Conservation (phyloP, 2,329 filamentous ascomycete genomes). For the Lachnum nothofagi region DNA sequence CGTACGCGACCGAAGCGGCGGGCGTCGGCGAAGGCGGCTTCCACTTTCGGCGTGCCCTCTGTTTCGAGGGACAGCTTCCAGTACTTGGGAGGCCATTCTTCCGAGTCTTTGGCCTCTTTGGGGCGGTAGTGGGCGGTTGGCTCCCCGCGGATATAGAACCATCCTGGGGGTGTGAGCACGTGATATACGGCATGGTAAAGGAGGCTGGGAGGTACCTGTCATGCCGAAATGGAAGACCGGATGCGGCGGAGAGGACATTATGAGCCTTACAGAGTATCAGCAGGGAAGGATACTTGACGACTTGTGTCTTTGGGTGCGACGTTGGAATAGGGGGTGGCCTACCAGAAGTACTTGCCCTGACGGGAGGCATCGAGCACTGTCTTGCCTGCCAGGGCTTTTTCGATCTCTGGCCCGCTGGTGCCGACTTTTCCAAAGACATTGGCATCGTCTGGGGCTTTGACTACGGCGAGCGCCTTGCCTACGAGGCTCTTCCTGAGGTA, state of each 20-base stretch:
- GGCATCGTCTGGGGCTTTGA: slow-evolving; percentile 69
- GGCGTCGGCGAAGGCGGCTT: slow-evolving; percentile 78
- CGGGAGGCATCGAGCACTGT: slow-evolving; percentile 66
- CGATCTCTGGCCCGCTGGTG: slow-evolving; percentile 69
- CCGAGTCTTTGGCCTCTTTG: slow-evolving; percentile 45
- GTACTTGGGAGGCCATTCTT: slow-evolving; percentile 81
- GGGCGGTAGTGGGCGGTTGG: slow-evolving; percentile 77
- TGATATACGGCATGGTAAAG: not conserved
- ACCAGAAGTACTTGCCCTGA: slow-evolving; percentile 97
- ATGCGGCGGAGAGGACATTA: slow-evolving; percentile 73
- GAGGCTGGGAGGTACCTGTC: slow-evolving; percentile 41
- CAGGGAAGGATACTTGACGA: not conserved
- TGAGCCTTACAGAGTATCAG: slow-evolving; percentile 44
- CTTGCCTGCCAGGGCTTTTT: slow-evolving; percentile 68
- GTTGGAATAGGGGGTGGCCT: slow-evolving; percentile 1
- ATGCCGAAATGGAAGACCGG: slow-evolving; percentile 83
- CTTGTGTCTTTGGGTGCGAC: no score
- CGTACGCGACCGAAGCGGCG: slow-evolving; percentile 74
- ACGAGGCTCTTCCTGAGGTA: slow-evolving; percentile 79
- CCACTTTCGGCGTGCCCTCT: slow-evolving; percentile 44
- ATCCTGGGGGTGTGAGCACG: slow-evolving; percentile 43
- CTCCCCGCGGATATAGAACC: slow-evolving; percentile 81
- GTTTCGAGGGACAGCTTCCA: slow-evolving; percentile 80
- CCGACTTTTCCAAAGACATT: slow-evolving; percentile 90
- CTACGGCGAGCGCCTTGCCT: slow-evolving; percentile 69